phyloP scores from a whole-genome alignment of 805 yeast genomes.

The Myxozyma kluyveri region DNA sequence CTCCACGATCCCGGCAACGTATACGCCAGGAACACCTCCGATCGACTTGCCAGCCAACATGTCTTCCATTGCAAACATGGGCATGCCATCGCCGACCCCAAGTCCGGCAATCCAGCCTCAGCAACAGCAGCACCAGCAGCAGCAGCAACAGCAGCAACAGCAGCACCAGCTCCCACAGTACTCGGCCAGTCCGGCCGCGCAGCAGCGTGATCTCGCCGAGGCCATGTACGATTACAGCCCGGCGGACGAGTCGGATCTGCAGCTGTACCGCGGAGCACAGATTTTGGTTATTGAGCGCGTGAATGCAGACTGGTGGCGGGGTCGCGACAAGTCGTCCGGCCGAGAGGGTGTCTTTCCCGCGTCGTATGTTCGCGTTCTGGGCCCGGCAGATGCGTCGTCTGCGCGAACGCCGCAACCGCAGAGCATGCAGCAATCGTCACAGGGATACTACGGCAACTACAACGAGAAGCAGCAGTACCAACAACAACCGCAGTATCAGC shows the following conservation, averaged over 20 bases:
- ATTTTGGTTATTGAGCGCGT: conserved; percentile 68
- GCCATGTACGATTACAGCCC: conserved; percentile 75
- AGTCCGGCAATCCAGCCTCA: conserved; percentile 5
- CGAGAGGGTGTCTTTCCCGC: conserved; percentile 83
- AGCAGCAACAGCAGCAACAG: not conserved
- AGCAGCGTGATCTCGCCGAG: conserved; percentile 43
- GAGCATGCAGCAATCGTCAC: not conserved
- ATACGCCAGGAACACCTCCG: conserved; percentile 35
- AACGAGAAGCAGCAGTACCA: conserved; percentile 4
- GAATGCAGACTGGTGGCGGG: conserved; percentile 91
- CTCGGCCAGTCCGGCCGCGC: conserved; percentile 29
- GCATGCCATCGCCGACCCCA: conserved; percentile 4
- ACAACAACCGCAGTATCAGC: conserved; percentile 14
- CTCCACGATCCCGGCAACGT: conserved; percentile 51
- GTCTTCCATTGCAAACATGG: conserved; percentile 5
- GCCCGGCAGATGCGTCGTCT: conserved; percentile 17
- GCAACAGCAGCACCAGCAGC: conserved; percentile 10
- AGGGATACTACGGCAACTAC: not conserved
- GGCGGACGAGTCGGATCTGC: conserved; percentile 72
- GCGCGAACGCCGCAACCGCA: conserved; percentile 15
- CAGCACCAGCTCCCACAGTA: conserved; percentile 29
- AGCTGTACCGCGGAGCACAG: conserved; percentile 62
- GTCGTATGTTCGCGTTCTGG: conserved; percentile 64
- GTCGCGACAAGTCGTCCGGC: conserved; percentile 47
- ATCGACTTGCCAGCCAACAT: conserved; percentile 4